Evolutionary conservation across 805 yeast genomes (phyloP), one percentile per base, ranked within the genome.

Genomic region (Blastobotrys attinorum): DNA sequence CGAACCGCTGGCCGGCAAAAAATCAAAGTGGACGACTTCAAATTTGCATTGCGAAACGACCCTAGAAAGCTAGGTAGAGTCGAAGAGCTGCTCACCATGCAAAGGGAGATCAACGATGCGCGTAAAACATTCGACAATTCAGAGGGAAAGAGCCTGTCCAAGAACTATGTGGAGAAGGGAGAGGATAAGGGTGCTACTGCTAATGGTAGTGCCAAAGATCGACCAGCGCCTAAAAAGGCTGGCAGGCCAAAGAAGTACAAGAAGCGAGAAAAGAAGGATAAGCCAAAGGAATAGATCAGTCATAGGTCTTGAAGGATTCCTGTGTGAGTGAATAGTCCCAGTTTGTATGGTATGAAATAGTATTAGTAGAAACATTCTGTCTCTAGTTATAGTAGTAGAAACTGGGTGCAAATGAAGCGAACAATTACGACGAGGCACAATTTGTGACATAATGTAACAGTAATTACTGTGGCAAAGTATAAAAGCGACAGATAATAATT

Each of bases 1-100:
- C 63, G 70, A 33, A 70, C 75, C 3, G 71, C 79, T 0, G 65
- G 66, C 10, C 65, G 87, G 31, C 75, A 70, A 47, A 83, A 81
- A 60, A 70, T 83, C 50, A 78, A 77, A 50, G 77, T 82, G 15
- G 88, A 81, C 35, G 89, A 83, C 55, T 76, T 83, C 63, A 77
- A 75, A 57, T 83, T 81, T 60, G 84, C 82, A 0, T 60, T 83
- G 41, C 63, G 88, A 37, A 72, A 71, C 43, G 90, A 83, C 54
- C 76, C 80, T 2, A 65, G 73, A 11, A 83, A 83, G 55, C 67
- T 81, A 11, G 86, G 85, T 2, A 75, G 90, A 61, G 74, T 82
- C 1, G 76, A 77, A 47, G 86, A 81, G 55, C 66, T 83, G 51
- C 67, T 80, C 42, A 63, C 69, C 17, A 61, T 80, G 53, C 81